Percentiles rank a stretch among this genome's conserved stretches.
These are phyloP conservation scores for Tanacetum coccineum DNA, from an alignment of 129 eudicot genomes.

Conservation along the genomic window DNA sequence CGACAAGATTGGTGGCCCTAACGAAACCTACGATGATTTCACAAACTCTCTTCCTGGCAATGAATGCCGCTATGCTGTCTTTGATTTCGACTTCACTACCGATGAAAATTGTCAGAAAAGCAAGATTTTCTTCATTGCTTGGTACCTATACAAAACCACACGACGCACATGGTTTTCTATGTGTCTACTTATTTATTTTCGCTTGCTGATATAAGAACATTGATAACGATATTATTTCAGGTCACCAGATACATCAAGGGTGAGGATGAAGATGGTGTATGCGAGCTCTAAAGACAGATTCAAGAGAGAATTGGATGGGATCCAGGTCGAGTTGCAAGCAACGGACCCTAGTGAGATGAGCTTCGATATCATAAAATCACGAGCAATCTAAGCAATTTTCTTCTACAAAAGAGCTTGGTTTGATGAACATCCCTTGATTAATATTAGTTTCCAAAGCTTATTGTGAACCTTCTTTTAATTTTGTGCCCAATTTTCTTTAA, in stretches of 20 bases:
- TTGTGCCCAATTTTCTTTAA: conserved; percentile 13
- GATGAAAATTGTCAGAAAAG: conserved; percentile 84
- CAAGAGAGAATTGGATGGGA: conserved; percentile 94
- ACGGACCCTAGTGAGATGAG: conserved; percentile 97
- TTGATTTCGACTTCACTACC: conserved; percentile 74
- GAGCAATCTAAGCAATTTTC: conserved; percentile 44
- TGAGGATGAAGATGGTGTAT: conserved; percentile 93
- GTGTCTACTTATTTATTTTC: background rate
- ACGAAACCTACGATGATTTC: conserved; percentile 71
- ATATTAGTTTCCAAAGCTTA: conserved; percentile 18
- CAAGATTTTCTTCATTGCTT: conserved; percentile 88
- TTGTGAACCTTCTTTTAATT: conserved; percentile 8
- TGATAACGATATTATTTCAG: conserved; percentile 23
- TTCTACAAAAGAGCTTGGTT: conserved; percentile 10
- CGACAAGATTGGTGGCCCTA: conserved; percentile 74
- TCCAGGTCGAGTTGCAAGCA: conserved; percentile 86
- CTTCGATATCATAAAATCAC: conserved; percentile 69
- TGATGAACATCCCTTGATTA: conserved; percentile 17
- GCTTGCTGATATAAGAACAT: background rate
- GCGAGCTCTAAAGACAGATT: conserved; percentile 93
- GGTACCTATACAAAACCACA: conserved; percentile 35
- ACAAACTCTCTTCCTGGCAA: conserved; percentile 61
- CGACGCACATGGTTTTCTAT: background rate
- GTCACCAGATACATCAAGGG: conserved; percentile 84
- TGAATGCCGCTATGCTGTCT: conserved; percentile 93